Percentiles rank a stretch among this genome's conserved stretches.
phyloP scores from a whole-genome alignment of 345 rosid species.

The Syzygium oleosum region DNA sequence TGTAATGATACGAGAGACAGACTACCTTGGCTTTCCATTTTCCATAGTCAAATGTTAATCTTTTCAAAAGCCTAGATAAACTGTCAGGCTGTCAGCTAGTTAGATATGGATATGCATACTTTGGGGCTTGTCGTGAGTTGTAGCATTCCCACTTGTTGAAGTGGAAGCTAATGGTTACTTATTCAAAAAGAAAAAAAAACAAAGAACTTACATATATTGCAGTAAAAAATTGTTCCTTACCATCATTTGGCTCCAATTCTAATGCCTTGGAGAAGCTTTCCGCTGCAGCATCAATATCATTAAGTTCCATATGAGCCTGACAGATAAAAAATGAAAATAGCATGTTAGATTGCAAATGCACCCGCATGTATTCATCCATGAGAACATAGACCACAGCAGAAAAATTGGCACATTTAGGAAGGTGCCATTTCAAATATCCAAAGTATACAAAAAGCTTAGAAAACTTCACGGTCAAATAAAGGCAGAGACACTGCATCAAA shows the following conservation, averaged over 20 bases:
- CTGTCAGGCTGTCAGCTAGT: background rate
- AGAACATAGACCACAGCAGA: background rate
- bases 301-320: slow-evolving; percentile 91
- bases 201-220: background rate
- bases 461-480: background rate
- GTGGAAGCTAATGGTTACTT: background rate
- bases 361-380: background rate
- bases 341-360: background rate
- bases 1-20: background rate
- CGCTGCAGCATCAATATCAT: slow-evolving; percentile 85
- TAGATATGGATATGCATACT: background rate
- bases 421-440: background rate
- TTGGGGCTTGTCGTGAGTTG: background rate
- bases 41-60: background rate
- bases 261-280: slow-evolving; percentile 90
- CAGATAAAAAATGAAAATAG: background rate
- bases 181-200: background rate
- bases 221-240: slow-evolving; percentile 19
- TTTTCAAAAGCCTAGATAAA: background rate
- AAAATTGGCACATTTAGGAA: background rate
- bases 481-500: background rate
- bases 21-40: background rate
- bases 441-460: background rate
- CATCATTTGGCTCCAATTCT: slow-evolving; percentile 83
- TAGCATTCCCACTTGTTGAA: background rate